Conservation (phyloP, 768 basidiomycete genomes). For the Leucocoprinus birnbaumii region DNA sequence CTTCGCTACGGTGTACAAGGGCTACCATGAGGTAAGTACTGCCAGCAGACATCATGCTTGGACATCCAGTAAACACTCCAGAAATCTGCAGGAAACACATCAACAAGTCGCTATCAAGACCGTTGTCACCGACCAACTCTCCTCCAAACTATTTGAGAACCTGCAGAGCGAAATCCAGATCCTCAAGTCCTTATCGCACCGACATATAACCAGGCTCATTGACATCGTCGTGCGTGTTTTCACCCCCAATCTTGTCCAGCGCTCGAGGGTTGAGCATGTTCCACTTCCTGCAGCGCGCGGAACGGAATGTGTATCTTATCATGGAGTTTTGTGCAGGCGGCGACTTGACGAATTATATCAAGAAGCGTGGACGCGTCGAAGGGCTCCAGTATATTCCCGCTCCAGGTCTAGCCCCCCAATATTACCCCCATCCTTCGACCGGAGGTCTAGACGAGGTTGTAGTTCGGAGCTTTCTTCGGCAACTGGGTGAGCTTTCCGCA, state of each 20-base stretch:
- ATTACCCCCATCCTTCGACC: conserved; percentile 86
- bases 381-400: conserved; percentile 79
- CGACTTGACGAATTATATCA: conserved; percentile 95
- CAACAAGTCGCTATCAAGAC: conserved; percentile 91
- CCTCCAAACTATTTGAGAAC: conserved; percentile 92
- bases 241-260: background rate
- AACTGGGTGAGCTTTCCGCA: conserved; percentile 59
- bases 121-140: conserved; percentile 83
- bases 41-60: background rate
- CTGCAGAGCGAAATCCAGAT: conserved; percentile 98
- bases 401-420: conserved; percentile 68
- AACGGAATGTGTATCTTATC: conserved; percentile 85
- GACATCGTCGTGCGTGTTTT: conserved; percentile 81
- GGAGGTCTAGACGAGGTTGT: conserved; percentile 91
- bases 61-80: background rate
- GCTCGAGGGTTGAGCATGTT: conserved; percentile 11
- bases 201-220: conserved; percentile 89
- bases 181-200: conserved; percentile 88
- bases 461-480: conserved; percentile 88
- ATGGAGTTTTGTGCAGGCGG: conserved; percentile 98
- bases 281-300: conserved; percentile 52
- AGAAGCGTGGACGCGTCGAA: conserved; percentile 93
- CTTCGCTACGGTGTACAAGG: conserved; percentile 95
- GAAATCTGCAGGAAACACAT: conserved; percentile 58
- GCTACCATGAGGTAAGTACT: conserved; percentile 78